Conservation (phyloP, 2,329 filamentous ascomycete species). For the Pseudocercospora crystallina region DNA sequence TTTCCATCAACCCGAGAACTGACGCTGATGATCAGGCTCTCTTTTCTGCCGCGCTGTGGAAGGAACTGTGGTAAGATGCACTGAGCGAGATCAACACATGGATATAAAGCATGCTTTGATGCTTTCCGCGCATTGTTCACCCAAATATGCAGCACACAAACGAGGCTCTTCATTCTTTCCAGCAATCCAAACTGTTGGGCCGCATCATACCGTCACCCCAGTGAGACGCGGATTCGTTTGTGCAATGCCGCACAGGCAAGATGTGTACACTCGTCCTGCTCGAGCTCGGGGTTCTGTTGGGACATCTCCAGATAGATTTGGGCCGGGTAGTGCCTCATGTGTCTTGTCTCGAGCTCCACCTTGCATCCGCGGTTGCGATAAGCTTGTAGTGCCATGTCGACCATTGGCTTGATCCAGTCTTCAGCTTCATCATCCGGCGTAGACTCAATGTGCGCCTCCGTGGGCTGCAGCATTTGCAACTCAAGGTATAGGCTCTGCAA, state of each 20-base stretch:
- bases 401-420: constrained; percentile 33
- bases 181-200: too few relatives aligned
- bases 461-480: constrained; percentile 31
- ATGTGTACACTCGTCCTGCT: constrained; percentile 18
- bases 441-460: constrained; percentile 29
- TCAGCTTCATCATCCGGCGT: constrained; percentile 27
- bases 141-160: too few relatives aligned
- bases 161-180: too few relatives aligned
- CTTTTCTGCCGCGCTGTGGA: too few relatives aligned
- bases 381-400: constrained; percentile 31
- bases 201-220: constrained; percentile 15
- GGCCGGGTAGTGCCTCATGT: constrained; percentile 26
- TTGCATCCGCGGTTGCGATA: constrained; percentile 28
- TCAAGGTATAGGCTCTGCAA: constrained; percentile 30
- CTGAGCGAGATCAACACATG: too few relatives aligned
- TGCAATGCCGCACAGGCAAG: constrained; percentile 27
- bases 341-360: constrained; percentile 30
- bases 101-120: too few relatives aligned
- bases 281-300: constrained; percentile 2
- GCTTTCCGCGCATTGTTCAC: too few relatives aligned
- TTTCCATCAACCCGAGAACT: too few relatives aligned
- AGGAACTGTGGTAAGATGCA: too few relatives aligned
- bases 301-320: constrained; percentile 19
- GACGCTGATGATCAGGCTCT: too few relatives aligned
- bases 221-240: constrained; percentile 28